phyloP scores from a whole-genome alignment of 768 basidiomycete genomes.

The Lactarius vividus region DNA sequence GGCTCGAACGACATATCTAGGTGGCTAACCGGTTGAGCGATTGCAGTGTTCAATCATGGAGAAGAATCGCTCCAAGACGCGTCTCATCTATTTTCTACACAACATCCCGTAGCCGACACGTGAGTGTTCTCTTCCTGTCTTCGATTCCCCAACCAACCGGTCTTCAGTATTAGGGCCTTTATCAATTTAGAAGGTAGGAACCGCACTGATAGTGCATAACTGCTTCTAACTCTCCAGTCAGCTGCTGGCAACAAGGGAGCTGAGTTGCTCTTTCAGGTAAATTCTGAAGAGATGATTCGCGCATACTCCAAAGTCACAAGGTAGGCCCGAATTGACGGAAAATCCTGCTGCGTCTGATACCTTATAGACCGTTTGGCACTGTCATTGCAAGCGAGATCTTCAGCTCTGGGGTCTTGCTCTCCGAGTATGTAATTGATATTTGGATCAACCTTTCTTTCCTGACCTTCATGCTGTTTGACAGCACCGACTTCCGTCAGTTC shows the following conservation, averaged over 20 bases:
- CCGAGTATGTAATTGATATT: slow-evolving; percentile 54
- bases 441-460: neutral
- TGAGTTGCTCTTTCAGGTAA: slow-evolving; percentile 93
- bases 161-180: slow-evolving; percentile 68
- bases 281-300: slow-evolving; percentile 90
- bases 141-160: slow-evolving; percentile 2
- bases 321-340: slow-evolving; percentile 35
- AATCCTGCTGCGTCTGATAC: neutral
- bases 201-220: too few species aligned
- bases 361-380: slow-evolving; percentile 73
- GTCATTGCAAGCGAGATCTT: slow-evolving; percentile 92
- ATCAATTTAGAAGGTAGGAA: slow-evolving; percentile 83
- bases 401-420: slow-evolving; percentile 83
- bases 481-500: slow-evolving; percentile 95
- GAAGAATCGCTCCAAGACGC: slow-evolving; percentile 96
- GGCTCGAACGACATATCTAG: neutral
- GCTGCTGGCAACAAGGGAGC: slow-evolving; percentile 87
- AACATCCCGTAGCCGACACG: slow-evolving; percentile 73
- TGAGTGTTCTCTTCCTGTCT: slow-evolving; percentile 30
- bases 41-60: slow-evolving; percentile 86
- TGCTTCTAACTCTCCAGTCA: slow-evolving; percentile 31
- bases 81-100: slow-evolving; percentile 89
- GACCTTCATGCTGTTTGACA: slow-evolving; percentile 32
- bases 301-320: slow-evolving; percentile 84
- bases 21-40: slow-evolving; percentile 6